Conservation (phyloP, 805 yeast genomes). For the Candida awuae region DNA sequence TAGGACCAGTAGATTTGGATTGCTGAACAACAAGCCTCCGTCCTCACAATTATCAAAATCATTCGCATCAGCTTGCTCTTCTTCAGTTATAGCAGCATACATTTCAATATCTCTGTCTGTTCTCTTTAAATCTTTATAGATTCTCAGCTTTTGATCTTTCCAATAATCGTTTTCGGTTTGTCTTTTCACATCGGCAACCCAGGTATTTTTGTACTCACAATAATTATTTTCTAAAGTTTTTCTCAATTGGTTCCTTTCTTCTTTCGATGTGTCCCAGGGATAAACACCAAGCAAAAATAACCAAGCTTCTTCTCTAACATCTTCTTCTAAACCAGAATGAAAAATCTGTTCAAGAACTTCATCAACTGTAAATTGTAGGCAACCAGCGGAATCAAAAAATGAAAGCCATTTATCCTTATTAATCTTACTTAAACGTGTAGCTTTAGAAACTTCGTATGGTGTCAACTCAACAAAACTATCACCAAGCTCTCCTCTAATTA, state of each 20-base stretch:
- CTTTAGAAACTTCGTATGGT: constrained; percentile 48
- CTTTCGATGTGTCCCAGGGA: constrained; percentile 77
- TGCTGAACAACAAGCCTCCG: constrained; percentile 57
- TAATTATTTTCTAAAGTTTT: constrained; percentile 47
- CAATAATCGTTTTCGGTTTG: constrained; percentile 57
- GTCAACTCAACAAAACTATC: constrained; percentile 42
- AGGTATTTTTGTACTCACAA: constrained; percentile 52
- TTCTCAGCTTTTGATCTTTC: constrained; percentile 83
- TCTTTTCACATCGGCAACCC: constrained; percentile 54
- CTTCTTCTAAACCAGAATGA: constrained; percentile 73
- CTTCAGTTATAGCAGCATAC: constrained; percentile 28
- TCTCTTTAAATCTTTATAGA: constrained; percentile 88
- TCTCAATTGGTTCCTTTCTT: constrained; percentile 55
- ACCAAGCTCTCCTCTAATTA: constrained; percentile 56
- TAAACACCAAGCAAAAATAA: constrained; percentile 70
- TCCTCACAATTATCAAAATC: constrained; percentile 32
- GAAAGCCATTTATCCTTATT: constrained; percentile 71
- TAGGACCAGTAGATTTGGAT: constrained; percentile 65
- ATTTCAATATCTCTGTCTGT: constrained; percentile 75
- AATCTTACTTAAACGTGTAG: constrained; percentile 64
- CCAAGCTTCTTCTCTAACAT: constrained; percentile 73
- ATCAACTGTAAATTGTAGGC: constrained; percentile 59
- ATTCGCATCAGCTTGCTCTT: constrained; percentile 26
- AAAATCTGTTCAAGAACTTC: constrained; percentile 81
- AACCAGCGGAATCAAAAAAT: constrained; percentile 73